Conservation (phyloP, 2,329 filamentous ascomycete genomes). For the Monascus ruber region DNA sequence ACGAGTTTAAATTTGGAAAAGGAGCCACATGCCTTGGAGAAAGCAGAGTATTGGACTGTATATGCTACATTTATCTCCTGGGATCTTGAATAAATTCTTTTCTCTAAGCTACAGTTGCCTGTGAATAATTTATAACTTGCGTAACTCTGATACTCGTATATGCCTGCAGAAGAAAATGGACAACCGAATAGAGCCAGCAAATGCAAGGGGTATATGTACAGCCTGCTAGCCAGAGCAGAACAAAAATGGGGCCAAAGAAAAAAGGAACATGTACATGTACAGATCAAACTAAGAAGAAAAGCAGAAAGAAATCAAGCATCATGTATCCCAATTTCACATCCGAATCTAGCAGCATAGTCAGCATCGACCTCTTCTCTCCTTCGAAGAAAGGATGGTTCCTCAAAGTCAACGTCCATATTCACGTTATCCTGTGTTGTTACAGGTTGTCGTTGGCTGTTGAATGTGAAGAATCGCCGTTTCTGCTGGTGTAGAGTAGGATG, state of each 20-base stretch:
- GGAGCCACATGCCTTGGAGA: no score
- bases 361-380: conserved; percentile 29
- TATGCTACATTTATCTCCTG: no score
- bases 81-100: conserved; percentile 2
- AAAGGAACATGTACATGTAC: conserved; percentile 1
- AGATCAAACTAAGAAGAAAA: not conserved
- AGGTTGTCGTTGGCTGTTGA: conserved; percentile 7
- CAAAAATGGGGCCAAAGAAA: not conserved
- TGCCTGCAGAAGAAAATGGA: conserved; percentile 1
- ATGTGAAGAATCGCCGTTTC: conserved; percentile 9
- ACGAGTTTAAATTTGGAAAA: no score
- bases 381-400: conserved; percentile 34
- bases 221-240: not conserved
- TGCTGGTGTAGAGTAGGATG: conserved; percentile 20
- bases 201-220: not conserved
- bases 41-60: no score
- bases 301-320: conserved; percentile 14
- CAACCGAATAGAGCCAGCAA: not conserved
- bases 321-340: conserved; percentile 20
- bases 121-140: not conserved
- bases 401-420: conserved; percentile 32
- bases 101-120: not conserved
- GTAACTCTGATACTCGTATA: not conserved
- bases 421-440: conserved; percentile 20
- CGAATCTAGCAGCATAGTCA: conserved; percentile 9